Conservation (phyloP, 176 grass and related monocot genomes). For the Phyllostachys edulis region DNA sequence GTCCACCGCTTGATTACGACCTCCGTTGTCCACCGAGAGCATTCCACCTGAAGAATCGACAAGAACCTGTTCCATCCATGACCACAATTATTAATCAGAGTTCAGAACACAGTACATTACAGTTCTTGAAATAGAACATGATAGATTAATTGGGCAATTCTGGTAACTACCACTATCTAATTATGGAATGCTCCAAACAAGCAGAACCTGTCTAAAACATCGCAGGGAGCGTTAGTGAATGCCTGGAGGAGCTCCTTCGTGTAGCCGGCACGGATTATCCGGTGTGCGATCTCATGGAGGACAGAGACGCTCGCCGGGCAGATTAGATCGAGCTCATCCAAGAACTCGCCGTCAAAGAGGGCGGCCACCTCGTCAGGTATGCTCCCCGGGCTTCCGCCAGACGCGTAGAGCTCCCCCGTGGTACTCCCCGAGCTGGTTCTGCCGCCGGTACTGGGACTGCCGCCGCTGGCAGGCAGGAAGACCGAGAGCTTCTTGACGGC, state of each 20-base stretch:
- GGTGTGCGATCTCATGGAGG: slow-evolving; percentile 33
- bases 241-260: background rate
- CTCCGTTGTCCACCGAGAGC: slow-evolving; percentile 16
- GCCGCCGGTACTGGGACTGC: background rate
- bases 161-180: too few species aligned
- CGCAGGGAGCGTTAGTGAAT: slow-evolving; percentile 20
- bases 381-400: background rate
- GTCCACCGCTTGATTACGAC: slow-evolving; percentile 40
- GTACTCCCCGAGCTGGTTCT: background rate
- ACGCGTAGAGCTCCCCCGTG: background rate
- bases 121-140: too few species aligned
- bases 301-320: slow-evolving; percentile 17
- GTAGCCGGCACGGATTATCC: slow-evolving; percentile 26
- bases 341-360: background rate
- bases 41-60: slow-evolving; percentile 1
- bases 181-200: background rate
- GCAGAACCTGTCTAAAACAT: slow-evolving; percentile 36
- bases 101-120: too few species aligned
- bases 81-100: too few species aligned
- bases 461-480: background rate
- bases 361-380: background rate
- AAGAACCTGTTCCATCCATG: slow-evolving; percentile 18
- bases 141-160: too few species aligned
- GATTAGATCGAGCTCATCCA: slow-evolving; percentile 12
- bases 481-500: slow-evolving; percentile 7